Base-by-base conservation (phyloP, 768 basidiomycete genomes). In the Termitomyces sp. region DNA sequence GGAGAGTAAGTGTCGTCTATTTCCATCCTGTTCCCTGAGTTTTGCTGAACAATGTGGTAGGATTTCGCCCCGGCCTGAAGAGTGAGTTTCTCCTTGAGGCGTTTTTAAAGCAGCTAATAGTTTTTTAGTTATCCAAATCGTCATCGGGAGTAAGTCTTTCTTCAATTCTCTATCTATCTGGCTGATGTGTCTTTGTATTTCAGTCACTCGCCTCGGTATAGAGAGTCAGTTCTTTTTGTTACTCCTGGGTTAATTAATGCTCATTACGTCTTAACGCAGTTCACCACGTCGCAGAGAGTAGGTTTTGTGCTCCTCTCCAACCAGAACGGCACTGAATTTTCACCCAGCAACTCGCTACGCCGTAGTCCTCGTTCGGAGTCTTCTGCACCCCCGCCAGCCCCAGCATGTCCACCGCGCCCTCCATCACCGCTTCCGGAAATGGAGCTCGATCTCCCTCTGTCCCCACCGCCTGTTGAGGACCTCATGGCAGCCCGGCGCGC, bases 1-100 rank as follows among this genome's bases (percentile, higher is more conserved):
- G 93, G 90, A 79, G 94, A 96, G 92, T 95, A 74, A 89, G 94
- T 94, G 65, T 77, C 70, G 70, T 70, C n/a, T 26, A 14, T 40
- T 52, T 28, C 22, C 2, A 20, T 30, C 18, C 11, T n/a, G 36
- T 22, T 10, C 20, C 13, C 8, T 30, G 13, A 24, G 16, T 41
- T 24, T 16, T 51, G n/a, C 9, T 52, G 24, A 57, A 16, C 2
- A 7, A 36, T 36, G 43, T 49, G 5, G 13, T 18, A 57, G 56
- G 24, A 57, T 57, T 26, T 57, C 56, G 30, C 56, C 56, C n/a
- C 38, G 32, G 9, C 56, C 32, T 41, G 43, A 51, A 14, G 48
- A 43, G 56, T 57, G 30, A 52, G 56, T 52, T 10, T 44, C 3
- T 11, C 24, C 16, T n/a, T n/a, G n/a, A 16, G 40, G 3, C 5